These are phyloP conservation scores for Omphalotus olearius DNA, from an alignment of 1,284 basidiomycete species.

Conservation along the genomic window DNA sequence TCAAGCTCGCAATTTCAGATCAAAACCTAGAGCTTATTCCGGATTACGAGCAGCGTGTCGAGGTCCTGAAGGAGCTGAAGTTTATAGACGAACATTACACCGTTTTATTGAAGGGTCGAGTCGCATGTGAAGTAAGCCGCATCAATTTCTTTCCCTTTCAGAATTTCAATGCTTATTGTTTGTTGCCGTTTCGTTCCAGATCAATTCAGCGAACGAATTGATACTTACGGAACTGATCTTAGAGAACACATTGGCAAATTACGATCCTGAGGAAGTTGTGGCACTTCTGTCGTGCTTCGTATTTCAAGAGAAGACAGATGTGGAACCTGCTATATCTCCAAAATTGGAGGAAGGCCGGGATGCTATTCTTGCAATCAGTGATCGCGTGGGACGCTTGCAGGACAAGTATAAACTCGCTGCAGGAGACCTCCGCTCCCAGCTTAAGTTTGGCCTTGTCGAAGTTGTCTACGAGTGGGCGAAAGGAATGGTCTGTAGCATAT, in stretches of 20 bases:
- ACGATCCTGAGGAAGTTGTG: constrained; percentile 95
- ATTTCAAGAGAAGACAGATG: constrained; percentile 95
- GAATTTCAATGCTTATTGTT: neutral
- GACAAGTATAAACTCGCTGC: constrained; percentile 74
- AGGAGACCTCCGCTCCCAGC: constrained; percentile 69
- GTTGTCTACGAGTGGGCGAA: constrained; percentile 99
- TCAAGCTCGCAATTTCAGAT: constrained; percentile 86
- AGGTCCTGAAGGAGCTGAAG: constrained; percentile 86
- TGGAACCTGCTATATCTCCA: constrained; percentile 75
- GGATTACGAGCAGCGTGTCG: constrained; percentile 93
- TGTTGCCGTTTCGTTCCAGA: constrained; percentile 41
- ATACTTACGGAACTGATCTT: constrained; percentile 96
- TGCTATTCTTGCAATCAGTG: constrained; percentile 78
- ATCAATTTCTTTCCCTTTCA: neutral
- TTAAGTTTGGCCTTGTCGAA: constrained; percentile 90
- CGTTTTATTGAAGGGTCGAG: constrained; percentile 93
- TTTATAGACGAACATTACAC: constrained; percentile 95
- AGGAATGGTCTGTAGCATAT: constrained; percentile 73
- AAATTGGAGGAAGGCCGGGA: constrained; percentile 79
- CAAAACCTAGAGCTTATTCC: constrained; percentile 97
- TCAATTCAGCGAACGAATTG: constrained; percentile 96
- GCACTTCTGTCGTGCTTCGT: constrained; percentile 95
- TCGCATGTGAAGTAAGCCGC: constrained; percentile 84
- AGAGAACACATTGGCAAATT: constrained; percentile 88
- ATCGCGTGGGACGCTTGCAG: constrained; percentile 79